Conservation (phyloP, 2,329 filamentous ascomycete species). For the Colletotrichum graminicola region DNA sequence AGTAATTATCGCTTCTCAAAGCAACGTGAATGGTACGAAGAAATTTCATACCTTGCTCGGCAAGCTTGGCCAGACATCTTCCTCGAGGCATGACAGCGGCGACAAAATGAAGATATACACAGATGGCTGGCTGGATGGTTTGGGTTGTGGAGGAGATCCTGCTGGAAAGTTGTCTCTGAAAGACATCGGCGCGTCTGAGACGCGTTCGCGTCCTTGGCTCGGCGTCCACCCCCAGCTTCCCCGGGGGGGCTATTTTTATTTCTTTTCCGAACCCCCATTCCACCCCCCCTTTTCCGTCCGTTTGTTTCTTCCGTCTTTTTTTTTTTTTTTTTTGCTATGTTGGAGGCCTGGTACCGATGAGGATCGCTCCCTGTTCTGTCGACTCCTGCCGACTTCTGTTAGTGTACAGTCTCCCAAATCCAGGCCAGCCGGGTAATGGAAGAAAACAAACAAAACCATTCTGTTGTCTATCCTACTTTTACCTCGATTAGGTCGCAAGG, state of each 20-base stretch:
- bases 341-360: neutral
- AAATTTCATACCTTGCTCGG: constrained; percentile 21
- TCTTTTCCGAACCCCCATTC: neutral
- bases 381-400: neutral
- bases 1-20: neutral
- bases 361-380: neutral
- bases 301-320: neutral
- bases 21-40: neutral
- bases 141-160: neutral
- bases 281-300: too few relatives aligned
- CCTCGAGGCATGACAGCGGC: constrained; percentile 29
- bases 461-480: too few relatives aligned
- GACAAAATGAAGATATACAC: neutral
- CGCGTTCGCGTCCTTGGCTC: constrained; percentile 26
- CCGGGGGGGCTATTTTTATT: neutral
- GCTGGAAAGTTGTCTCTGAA: neutral
- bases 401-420: too few relatives aligned
- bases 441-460: too few relatives aligned
- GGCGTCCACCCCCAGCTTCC: neutral
- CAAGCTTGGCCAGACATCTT: constrained; percentile 14
- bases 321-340: too few relatives aligned
- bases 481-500: too few relatives aligned
- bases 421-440: too few relatives aligned
- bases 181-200: constrained; percentile 14
- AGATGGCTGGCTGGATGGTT: neutral